These are phyloP conservation scores for Colletotrichum acutatum DNA, from an alignment of 2,329 filamentous ascomycete genomes.

Conservation along the genomic window DNA sequence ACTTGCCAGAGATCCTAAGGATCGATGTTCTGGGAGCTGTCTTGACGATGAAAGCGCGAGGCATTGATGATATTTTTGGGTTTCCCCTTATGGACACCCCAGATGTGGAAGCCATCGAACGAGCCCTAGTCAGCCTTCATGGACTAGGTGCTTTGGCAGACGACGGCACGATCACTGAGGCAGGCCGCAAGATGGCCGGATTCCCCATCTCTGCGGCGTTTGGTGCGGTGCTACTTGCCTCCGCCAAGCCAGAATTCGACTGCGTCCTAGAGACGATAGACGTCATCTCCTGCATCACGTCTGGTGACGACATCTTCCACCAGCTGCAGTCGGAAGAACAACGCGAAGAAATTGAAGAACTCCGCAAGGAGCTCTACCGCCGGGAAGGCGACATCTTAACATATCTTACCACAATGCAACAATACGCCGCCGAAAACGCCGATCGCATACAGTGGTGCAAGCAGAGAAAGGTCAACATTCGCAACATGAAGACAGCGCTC, in stretches of 20 bases:
- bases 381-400: slow-evolving; percentile 75
- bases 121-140: slow-evolving; percentile 83
- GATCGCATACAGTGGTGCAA: slow-evolving; percentile 69
- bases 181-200: slow-evolving; percentile 81
- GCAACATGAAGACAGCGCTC: slow-evolving; percentile 72
- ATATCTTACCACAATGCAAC: slow-evolving; percentile 71
- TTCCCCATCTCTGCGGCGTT: slow-evolving; percentile 86
- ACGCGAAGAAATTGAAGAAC: slow-evolving; percentile 62
- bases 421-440: slow-evolving; percentile 66
- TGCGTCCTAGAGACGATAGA: slow-evolving; percentile 88
- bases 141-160: slow-evolving; percentile 81
- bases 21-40: slow-evolving; percentile 89
- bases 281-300: slow-evolving; percentile 74
- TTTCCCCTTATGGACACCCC: slow-evolving; percentile 91
- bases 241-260: slow-evolving; percentile 74
- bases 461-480: slow-evolving; percentile 64
- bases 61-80: slow-evolving; percentile 80
- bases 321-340: slow-evolving; percentile 68
- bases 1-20: slow-evolving; percentile 88
- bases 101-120: slow-evolving; percentile 80
- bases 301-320: slow-evolving; percentile 72
- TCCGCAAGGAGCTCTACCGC: slow-evolving; percentile 67
- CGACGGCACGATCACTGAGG: slow-evolving; percentile 76
- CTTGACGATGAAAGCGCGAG: slow-evolving; percentile 92
- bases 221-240: slow-evolving; percentile 84